These are phyloP conservation scores for Perkinsus olseni DNA, from an alignment of 169 alveolate species.

Conservation along the genomic window DNA sequence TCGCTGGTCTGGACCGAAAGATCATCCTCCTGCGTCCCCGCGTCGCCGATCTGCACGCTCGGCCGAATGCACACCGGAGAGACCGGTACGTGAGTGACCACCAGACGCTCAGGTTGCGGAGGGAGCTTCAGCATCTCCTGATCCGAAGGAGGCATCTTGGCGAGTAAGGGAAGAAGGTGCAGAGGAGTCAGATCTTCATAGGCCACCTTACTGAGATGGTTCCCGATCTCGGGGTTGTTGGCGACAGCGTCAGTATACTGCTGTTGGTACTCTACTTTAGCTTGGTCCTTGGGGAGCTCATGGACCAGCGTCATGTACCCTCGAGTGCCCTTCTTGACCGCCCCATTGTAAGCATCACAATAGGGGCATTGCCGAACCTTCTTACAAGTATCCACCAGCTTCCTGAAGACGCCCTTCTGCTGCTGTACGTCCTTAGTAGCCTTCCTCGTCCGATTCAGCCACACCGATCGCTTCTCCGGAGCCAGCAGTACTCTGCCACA, in stretches of 20 bases:
- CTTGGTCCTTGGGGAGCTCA: neutral
- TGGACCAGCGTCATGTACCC: slow-evolving; percentile 45
- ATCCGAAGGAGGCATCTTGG: slow-evolving; percentile 80
- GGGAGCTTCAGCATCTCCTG: slow-evolving; percentile 71
- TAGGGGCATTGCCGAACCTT: slow-evolving; percentile 59
- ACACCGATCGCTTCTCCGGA: slow-evolving; percentile 56
- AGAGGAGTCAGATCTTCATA: slow-evolving; percentile 81
- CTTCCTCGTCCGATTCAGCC: slow-evolving; percentile 50
- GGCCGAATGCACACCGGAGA: slow-evolving; percentile 97
- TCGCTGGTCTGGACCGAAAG: slow-evolving; percentile 82
- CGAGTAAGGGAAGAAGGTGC: slow-evolving; percentile 69
- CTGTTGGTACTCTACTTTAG: neutral
- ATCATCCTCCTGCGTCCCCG: slow-evolving; percentile 88
- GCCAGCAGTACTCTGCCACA: slow-evolving; percentile 74
- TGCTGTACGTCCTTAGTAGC: slow-evolving; percentile 17
- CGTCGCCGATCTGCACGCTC: slow-evolving; percentile 80
- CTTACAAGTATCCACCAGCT: slow-evolving; percentile 62
- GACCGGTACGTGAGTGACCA: slow-evolving; percentile 78
- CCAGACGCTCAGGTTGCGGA: slow-evolving; percentile 80
- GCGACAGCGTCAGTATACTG: neutral
- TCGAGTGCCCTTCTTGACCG: slow-evolving; percentile 50
- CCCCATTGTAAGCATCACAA: slow-evolving; percentile 73
- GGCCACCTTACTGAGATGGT: neutral
- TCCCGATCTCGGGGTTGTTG: neutral
- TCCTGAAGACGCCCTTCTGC: slow-evolving; percentile 55